Percentiles rank a stretch among this genome's conserved stretches.
phyloP scores from a whole-genome alignment of 306 rosid species.

The Abrus pulchellus region DNA sequence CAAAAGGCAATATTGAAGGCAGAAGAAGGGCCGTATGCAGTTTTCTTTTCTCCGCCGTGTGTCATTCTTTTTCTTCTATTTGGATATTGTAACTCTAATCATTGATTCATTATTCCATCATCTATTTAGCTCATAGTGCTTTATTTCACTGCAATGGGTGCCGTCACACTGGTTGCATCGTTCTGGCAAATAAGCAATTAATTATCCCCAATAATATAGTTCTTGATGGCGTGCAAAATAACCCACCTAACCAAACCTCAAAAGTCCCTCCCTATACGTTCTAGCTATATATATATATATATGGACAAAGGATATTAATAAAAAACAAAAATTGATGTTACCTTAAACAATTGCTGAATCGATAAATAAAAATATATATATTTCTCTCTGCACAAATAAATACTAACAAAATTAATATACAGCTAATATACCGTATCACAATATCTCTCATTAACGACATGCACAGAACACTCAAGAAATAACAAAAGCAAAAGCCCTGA shows the following conservation, averaged over 20 bases:
- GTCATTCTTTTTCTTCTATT: slow-evolving; percentile 25
- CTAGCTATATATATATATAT: neutral
- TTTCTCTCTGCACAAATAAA: too few species aligned
- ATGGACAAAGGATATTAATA: too few species aligned
- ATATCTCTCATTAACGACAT: neutral
- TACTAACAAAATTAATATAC: too few species aligned
- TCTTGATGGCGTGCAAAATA: slow-evolving; percentile 6
- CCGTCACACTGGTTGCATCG: slow-evolving; percentile 16
- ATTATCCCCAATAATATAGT: neutral
- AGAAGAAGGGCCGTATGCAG: slow-evolving; percentile 14
- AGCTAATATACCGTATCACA: neutral
- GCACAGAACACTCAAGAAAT: slow-evolving; percentile 41
- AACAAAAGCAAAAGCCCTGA: slow-evolving; percentile 12
- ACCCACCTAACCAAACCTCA: neutral
- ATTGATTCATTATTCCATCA: slow-evolving; percentile 52
- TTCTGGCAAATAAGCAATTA: slow-evolving; percentile 1
- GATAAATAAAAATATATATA: too few species aligned
- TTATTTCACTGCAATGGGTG: slow-evolving; percentile 21
- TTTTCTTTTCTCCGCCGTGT: neutral
- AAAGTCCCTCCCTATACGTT: neutral
- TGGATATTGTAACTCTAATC: slow-evolving; percentile 47
- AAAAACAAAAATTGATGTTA: too few species aligned
- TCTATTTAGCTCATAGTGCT: slow-evolving; percentile 1
- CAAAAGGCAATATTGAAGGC: slow-evolving; percentile 8
- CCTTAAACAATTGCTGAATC: too few species aligned